phyloP scores from a whole-genome alignment of 148 eudicot species.

The Linanthus parryae region DNA sequence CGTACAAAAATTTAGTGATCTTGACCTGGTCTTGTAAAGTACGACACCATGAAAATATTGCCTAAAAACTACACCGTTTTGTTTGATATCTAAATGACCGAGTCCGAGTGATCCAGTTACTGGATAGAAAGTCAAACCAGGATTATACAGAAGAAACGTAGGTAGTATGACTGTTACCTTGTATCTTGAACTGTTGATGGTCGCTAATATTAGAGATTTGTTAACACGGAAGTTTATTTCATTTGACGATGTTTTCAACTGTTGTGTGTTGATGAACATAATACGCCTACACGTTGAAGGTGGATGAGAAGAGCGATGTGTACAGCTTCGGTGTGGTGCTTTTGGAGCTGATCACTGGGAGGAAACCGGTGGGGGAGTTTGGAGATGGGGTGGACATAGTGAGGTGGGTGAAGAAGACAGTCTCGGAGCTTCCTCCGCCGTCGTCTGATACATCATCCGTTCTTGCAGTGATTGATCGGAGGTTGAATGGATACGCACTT shows the following conservation, averaged over 20 bases:
- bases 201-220: too few species aligned
- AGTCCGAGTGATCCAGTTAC: too few species aligned
- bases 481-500: constrained; percentile 52
- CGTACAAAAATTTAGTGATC: too few species aligned
- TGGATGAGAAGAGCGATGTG: constrained; percentile 91
- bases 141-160: too few species aligned
- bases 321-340: constrained; percentile 91
- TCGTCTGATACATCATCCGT: constrained; percentile 64
- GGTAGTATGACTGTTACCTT: too few species aligned
- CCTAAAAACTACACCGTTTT: too few species aligned
- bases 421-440: constrained; percentile 51
- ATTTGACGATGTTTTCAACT: constrained; percentile 91
- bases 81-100: too few species aligned
- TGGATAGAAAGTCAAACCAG: too few species aligned
- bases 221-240: too few species aligned
- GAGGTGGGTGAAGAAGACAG: constrained; percentile 64
- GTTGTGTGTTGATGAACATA: constrained; percentile 74
- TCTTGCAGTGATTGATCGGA: constrained; percentile 64
- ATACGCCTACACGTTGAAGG: constrained; percentile 85
- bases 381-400: constrained; percentile 93
- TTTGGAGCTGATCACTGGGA: constrained; percentile 63
- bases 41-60: too few species aligned
- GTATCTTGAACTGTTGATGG: too few species aligned
- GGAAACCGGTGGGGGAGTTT: constrained; percentile 82
- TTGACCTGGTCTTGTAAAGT: too few species aligned